Percentiles rank a stretch among this genome's conserved stretches.
Conservation (phyloP, 345 rosid genomes). For the Citrus unshiu region DNA sequence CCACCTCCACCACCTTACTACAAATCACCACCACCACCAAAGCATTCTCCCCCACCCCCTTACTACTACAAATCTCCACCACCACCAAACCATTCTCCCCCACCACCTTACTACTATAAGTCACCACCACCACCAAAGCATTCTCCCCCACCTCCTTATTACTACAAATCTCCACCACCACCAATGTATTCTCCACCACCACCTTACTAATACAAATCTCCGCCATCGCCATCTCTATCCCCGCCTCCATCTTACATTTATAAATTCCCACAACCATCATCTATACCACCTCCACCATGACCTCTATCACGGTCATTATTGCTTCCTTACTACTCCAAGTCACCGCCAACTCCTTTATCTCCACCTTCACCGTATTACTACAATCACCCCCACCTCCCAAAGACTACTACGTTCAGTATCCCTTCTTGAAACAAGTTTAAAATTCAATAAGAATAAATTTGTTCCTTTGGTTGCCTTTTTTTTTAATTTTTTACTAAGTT, state of each 20-base stretch:
- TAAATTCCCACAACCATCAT: background rate
- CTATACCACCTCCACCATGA: background rate
- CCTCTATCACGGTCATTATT: background rate
- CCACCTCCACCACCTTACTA: constrained; percentile 15
- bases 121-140: constrained; percentile 8
- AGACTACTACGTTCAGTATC: background rate
- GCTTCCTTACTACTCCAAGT: background rate
- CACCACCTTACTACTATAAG: background rate
- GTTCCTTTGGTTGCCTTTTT: background rate
- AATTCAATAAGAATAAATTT: background rate
- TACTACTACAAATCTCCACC: constrained; percentile 9
- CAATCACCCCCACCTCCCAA: background rate
- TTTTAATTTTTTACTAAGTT: background rate
- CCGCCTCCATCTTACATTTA: too few relatives aligned
- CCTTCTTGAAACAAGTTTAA: background rate
- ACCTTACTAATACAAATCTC: too few relatives aligned
- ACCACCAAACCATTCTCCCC: background rate
- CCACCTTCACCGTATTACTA: too few relatives aligned
- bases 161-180: background rate
- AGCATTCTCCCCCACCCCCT: background rate
- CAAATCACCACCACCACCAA: constrained; percentile 5
- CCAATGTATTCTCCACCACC: background rate
- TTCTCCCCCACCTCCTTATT: background rate
- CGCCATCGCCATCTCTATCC: background rate
- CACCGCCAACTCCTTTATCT: background rate